Conservation (phyloP, 1,284 basidiomycete species). For the Tetrapyrgos nigripes region DNA sequence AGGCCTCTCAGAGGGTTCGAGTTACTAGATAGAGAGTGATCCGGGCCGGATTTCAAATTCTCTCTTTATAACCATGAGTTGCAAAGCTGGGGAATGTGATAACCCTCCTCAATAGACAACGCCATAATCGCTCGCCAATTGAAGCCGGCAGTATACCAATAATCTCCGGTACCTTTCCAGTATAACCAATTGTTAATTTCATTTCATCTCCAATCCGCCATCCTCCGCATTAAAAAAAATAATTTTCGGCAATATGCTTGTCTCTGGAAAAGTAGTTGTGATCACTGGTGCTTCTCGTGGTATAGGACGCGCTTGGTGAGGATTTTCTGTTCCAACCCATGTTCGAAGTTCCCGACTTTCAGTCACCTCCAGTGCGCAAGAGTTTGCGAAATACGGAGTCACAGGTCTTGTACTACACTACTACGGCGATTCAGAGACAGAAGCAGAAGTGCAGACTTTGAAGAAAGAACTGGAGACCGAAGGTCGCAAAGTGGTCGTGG, state of each 20-base stretch:
- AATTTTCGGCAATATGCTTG: constrained; percentile 43
- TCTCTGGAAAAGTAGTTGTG: constrained; percentile 68
- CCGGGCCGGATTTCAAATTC: not conserved
- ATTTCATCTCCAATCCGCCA: too few relatives aligned
- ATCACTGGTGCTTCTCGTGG: constrained; percentile 83
- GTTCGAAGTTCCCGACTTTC: not conserved
- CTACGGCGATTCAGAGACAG: constrained; percentile 65
- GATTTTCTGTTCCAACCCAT: not conserved
- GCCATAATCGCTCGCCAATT: too few relatives aligned
- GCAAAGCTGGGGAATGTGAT: not conserved
- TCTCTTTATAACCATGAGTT: not conserved
- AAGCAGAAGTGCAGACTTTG: constrained; percentile 48
- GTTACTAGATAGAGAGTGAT: not conserved
- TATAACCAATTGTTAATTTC: too few relatives aligned
- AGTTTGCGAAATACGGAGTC: constrained; percentile 72
- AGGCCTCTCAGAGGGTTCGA: too few relatives aligned
- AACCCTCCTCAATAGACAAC: too few relatives aligned
- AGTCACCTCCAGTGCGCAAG: constrained; percentile 50
- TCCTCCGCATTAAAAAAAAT: not conserved
- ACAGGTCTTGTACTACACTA: constrained; percentile 74
- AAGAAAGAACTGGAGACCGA: constrained; percentile 20
- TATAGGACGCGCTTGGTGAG: constrained; percentile 76
- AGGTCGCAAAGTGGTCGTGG: constrained; percentile 19
- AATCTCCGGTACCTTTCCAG: too few relatives aligned
- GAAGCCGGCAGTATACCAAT: too few relatives aligned